A percentile compares a stretch with the other conserved stretches of the same genome.
phyloP scores from a whole-genome alignment of 352 stramenopile genomes.

The Phytophthora citricola region DNA sequence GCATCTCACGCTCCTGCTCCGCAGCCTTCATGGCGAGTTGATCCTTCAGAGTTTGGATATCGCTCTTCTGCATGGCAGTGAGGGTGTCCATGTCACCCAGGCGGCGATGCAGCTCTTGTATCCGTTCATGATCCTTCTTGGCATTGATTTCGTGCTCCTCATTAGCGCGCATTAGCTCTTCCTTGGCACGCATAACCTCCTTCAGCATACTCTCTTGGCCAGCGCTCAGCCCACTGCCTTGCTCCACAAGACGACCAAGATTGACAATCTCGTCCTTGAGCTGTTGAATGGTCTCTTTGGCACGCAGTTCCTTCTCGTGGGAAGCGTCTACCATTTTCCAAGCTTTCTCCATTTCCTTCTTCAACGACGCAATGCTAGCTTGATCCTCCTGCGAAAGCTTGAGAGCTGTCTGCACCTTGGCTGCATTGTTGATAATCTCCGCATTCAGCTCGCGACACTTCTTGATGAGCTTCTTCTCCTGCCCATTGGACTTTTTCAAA shows the following conservation, averaged over 20 bases:
- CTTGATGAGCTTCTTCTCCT: constrained; percentile 96
- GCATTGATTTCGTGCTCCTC: constrained; percentile 85
- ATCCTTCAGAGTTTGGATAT: constrained; percentile 88
- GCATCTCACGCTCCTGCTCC: constrained; percentile 90
- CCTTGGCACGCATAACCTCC: constrained; percentile 91
- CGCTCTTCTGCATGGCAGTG: constrained; percentile 58
- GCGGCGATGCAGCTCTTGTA: constrained; percentile 82
- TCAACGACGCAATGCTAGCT: constrained; percentile 91
- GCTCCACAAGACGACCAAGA: constrained; percentile 95
- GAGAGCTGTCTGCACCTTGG: constrained; percentile 95
- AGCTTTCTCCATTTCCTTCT: constrained; percentile 97
- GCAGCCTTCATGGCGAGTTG: constrained; percentile 87
- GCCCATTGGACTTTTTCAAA: constrained; percentile 93
- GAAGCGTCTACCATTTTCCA: constrained; percentile 96
- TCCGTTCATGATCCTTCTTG: constrained; percentile 82
- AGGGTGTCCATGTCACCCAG: constrained; percentile 68
- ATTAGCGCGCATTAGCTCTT: constrained; percentile 89
- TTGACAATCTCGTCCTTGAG: constrained; percentile 97
- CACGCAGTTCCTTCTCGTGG: constrained; percentile 93
- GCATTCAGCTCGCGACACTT: constrained; percentile 96
- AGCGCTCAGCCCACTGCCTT: constrained; percentile 91
- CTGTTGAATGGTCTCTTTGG: constrained; percentile 95
- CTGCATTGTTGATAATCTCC: constrained; percentile 96
- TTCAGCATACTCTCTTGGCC: constrained; percentile 95
- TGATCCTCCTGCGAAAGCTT: constrained; percentile 96